Percentiles rank a stretch among this genome's conserved stretches.
Conservation (phyloP, 2,329 filamentous ascomycete species). For the Penicillium griseofulvum region DNA sequence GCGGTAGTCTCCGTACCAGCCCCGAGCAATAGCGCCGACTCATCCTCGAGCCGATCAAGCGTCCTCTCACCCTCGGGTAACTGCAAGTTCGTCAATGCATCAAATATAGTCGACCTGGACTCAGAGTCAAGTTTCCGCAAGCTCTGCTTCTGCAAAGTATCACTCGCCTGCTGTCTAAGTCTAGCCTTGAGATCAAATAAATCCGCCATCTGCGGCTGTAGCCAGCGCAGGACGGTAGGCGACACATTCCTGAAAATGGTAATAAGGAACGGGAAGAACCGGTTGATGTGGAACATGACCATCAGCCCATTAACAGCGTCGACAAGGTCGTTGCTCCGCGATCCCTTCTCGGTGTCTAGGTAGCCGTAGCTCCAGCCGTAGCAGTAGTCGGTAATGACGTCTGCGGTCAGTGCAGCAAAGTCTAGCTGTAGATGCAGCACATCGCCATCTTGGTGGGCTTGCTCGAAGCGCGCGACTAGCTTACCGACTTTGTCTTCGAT, state of each 20-base stretch:
- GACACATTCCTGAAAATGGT: conserved; percentile 24
- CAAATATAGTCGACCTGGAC: conserved; percentile 23
- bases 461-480: conserved; percentile 27
- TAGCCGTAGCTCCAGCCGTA: conserved; percentile 36
- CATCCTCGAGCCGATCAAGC: conserved; percentile 31
- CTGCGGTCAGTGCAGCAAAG: conserved; percentile 33
- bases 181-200: conserved; percentile 18
- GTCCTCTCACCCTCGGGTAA: conserved; percentile 40
- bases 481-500: conserved; percentile 37
- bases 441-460: conserved; percentile 10
- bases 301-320: conserved; percentile 27
- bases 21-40: conserved; percentile 30
- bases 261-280: conserved; percentile 31
- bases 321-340: conserved; percentile 24
- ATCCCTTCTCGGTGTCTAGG: conserved; percentile 27
- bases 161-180: conserved; percentile 19
- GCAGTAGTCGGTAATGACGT: conserved; percentile 41
- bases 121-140: neutral
- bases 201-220: conserved; percentile 21
- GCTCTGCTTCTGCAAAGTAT: conserved; percentile 9
- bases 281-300: conserved; percentile 24
- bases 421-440: conserved; percentile 26
- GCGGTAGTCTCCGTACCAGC: conserved; percentile 40
- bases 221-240: conserved; percentile 18
- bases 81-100: conserved; percentile 32